Evolutionary conservation across 23 red algal species (phyloP).

Genomic region (Chondrus crispus): DNA sequence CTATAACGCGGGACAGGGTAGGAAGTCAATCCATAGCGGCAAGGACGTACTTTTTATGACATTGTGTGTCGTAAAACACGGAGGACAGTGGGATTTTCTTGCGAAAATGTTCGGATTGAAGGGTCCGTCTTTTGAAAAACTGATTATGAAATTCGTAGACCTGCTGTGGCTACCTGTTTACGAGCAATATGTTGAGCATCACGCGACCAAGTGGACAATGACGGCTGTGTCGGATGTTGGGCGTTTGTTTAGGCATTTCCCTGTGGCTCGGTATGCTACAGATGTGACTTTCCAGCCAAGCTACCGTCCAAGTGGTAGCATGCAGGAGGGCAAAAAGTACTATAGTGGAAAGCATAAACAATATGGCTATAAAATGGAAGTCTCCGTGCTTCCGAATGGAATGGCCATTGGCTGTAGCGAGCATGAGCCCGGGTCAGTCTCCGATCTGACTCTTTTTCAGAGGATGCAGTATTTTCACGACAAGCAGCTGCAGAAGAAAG

Average conservation of each 20-base stretch:
- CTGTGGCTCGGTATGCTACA: background rate
- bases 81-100: background rate
- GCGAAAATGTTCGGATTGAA: background rate
- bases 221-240: background rate
- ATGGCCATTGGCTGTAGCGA: background rate
- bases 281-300: constrained; percentile 22
- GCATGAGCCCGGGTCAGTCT: background rate
- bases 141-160: background rate
- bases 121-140: background rate
- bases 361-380: background rate
- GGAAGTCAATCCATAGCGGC: background rate
- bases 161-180: background rate
- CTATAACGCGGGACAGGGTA: background rate
- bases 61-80: background rate
- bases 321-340: background rate
- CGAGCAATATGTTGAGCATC: background rate
- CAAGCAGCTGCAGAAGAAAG: too few species aligned
- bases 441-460: background rate
- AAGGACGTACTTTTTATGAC: constrained; percentile 12
- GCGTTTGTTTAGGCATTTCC: background rate
- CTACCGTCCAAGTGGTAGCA: background rate
- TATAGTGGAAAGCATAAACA: constrained; percentile 9
- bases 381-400: background rate
- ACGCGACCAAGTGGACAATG: background rate
- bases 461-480: background rate